Base-by-base conservation (phyloP, 2,329 filamentous ascomycete species). In the Aspergillus novofumigatus region DNA sequence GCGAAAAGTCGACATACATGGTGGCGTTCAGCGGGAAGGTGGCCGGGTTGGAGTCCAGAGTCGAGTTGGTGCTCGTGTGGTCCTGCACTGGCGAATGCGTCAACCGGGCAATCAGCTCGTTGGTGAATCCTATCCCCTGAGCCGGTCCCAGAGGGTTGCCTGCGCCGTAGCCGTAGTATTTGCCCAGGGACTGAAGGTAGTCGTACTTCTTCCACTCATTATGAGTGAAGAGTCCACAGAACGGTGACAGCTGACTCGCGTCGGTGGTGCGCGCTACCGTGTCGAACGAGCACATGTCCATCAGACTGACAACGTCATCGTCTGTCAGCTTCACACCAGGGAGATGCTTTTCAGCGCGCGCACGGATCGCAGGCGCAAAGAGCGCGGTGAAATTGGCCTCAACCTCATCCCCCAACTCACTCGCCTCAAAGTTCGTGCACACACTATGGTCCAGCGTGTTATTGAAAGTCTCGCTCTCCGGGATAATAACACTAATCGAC, bases 211-310 rank as follows among this genome's bases (percentile, higher is more conserved):
- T 76, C 90, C 91, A 96, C 73, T 96, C 91, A 0, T 81, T 72
- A 14, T 80, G 70, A 0, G 83, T 86, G 75, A 96, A 96, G 26
- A 96, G 78, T 14, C 71, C 69, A 73, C 92, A 97, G 75, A 96
- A 95, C 0, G 79, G 77, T 0, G 91, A 91, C 9, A 88, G 71
- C 4, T 69, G 70, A 20, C 74, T 80, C 4, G 77, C 82, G 2
- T 81, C 75, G 0, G 74, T 68, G 5, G 83, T 79, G 5, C 55
- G 47, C 8, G 87, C 85, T n/a, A 96, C 85, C 0, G 90, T 93
- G 64, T 88, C 83, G 75, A 91, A 96, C 0, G 92, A 87, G 67
- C 92, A 97, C 59, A 96, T 79, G 66, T 96, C 91, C 91, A 97
- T 96, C 35, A 97, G 71, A 56, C 82, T 83, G 56, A 92, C 78